Base-by-base conservation (phyloP, 2,329 filamentous ascomycete genomes). In the Aspergillus udagawae region DNA sequence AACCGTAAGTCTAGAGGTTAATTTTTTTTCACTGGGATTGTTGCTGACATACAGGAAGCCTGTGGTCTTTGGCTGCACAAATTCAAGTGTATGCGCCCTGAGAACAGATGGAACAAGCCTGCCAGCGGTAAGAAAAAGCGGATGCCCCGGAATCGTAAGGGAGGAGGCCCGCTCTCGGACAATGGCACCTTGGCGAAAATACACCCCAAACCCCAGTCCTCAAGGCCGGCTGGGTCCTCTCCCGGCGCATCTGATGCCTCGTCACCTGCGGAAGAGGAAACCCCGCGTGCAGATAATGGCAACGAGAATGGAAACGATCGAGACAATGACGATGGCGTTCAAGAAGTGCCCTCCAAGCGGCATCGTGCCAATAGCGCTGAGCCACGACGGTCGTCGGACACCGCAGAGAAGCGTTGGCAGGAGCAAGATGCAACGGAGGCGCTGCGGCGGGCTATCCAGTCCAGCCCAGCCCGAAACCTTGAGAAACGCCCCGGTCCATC, bases 21-120 rank as follows among this genome's bases (percentile, higher is more conserved):
- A 48, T 41, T 27, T 32, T 27, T 32, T 38, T 4, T 52, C 53
- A 51, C 32, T 35, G 21, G 12, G 54, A 35, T 54, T 20, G 8
- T 32, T 58, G 49, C 62, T 56, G 53, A 64, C 52, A 28, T 50
- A 17, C 23, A 35, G 20, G 45, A 55, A 87, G 84, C 93, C 57
- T 99, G 94, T 71, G 94, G 94, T 20, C 86, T 99, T 45, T 99
- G 92, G 91, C 87, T 99, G 65, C 86, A 87, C 59, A 97, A 97
- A 69, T 91, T 89, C 74, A 91, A 90, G 68, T 82, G 79, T 25
- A 94, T 96, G 79, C 87, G 94, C 8, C 94, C 94, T 2, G 80
- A 86, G 54, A 86, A 93, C 59, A 86, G 88, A 63, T 99, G 93
- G 93, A 88, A 88, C 63, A 90, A 85, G 61, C 82, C 80, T 4